These are phyloP conservation scores for Trichoderma polysporum DNA, from an alignment of 2,329 filamentous ascomycete genomes.

Conservation along the genomic window DNA sequence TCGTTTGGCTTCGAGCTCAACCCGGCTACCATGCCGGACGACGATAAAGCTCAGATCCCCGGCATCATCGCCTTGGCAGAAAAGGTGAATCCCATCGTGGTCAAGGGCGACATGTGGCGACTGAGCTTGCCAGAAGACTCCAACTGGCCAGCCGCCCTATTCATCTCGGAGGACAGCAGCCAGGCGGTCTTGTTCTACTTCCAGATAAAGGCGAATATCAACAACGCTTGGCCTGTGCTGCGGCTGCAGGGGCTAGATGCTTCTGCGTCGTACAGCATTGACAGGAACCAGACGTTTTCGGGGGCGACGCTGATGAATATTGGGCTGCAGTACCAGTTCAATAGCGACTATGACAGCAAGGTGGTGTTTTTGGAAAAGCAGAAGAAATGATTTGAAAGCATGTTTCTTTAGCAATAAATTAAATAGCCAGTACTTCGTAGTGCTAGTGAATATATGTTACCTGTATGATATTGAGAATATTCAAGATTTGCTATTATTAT, in stretches of 20 bases:
- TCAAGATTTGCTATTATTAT: too few species aligned
- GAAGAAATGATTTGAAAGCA: not conserved
- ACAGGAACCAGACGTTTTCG: conserved; percentile 52
- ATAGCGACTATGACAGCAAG: conserved; percentile 56
- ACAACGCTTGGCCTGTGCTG: conserved; percentile 53
- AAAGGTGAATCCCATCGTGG: conserved; percentile 58
- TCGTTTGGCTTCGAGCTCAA: conserved; percentile 66
- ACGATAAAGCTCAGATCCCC: conserved; percentile 55
- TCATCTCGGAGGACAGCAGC: conserved; percentile 51
- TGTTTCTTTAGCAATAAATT: too few species aligned
- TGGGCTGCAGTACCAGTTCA: conserved; percentile 55
- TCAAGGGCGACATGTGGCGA: conserved; percentile 59
- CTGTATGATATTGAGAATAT: too few species aligned
- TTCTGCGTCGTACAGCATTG: conserved; percentile 51
- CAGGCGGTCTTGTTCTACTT: conserved; percentile 59
- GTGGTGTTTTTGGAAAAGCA: conserved; percentile 54
- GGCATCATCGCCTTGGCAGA: conserved; percentile 54
- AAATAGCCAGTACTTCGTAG: too few species aligned
- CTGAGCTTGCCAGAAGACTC: conserved; percentile 57
- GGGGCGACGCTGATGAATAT: conserved; percentile 63
- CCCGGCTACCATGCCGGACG: conserved; percentile 49
- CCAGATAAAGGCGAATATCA: conserved; percentile 53
- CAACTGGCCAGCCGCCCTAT: conserved; percentile 63
- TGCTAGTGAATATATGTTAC: too few species aligned
- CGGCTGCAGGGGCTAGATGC: conserved; percentile 58